A percentile compares a stretch with the other conserved stretches of the same genome.
These are phyloP conservation scores for Scenedesmus sp. DNA, from an alignment of 163 green algal genomes.

Conservation along the genomic window DNA sequence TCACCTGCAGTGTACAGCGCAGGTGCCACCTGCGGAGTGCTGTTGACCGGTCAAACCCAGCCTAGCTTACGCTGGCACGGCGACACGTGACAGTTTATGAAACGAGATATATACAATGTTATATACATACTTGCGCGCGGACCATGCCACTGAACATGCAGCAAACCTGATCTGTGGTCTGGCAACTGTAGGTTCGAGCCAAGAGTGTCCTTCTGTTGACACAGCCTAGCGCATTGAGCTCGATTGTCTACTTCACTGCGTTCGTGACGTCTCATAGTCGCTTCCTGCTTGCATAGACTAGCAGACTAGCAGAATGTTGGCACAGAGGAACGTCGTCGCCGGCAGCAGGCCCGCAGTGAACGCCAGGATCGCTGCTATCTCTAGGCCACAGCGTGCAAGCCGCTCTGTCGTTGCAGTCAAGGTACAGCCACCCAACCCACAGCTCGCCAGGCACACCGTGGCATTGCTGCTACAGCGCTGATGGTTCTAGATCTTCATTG, in stretches of 20 bases:
- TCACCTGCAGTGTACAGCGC: no score
- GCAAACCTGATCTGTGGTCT: neutral
- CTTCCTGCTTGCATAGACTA: neutral
- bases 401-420: constrained; percentile 23
- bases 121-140: neutral
- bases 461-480: constrained; percentile 12
- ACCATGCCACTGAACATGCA: neutral
- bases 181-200: neutral
- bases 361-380: neutral
- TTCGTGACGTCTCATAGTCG: neutral
- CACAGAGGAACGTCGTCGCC: constrained; percentile 15
- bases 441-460: neutral
- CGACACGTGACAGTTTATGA: no score
- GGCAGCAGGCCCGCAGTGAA: constrained; percentile 14
- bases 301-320: neutral
- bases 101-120: no score
- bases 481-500: neutral
- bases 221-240: neutral
- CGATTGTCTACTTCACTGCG: neutral
- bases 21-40: no score
- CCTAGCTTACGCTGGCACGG: no score
- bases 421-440: constrained; percentile 11
- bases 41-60: no score
- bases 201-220: neutral
- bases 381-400: constrained; percentile 24